A percentile compares a stretch with the other conserved stretches of the same genome.
Conservation (phyloP, 768 basidiomycete genomes). For the Piloderma croceum region DNA sequence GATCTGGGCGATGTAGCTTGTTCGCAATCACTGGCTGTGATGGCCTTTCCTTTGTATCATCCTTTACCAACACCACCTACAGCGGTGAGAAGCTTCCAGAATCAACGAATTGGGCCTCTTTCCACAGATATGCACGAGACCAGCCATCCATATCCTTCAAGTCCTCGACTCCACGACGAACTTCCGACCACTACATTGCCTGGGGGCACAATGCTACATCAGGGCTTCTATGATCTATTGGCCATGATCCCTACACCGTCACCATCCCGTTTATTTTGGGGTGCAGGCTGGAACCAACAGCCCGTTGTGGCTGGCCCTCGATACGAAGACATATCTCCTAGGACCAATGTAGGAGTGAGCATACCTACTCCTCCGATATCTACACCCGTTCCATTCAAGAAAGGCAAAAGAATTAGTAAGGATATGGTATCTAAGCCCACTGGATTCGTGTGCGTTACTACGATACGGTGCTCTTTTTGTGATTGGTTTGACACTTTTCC, state of each 20-base stretch:
- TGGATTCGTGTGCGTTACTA: conserved; percentile 77
- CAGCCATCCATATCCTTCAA: conserved; percentile 33
- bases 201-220: conserved; percentile 72
- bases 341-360: conserved; percentile 15
- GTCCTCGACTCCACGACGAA: conserved; percentile 38
- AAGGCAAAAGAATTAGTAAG: conserved; percentile 69
- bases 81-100: no score
- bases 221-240: conserved; percentile 85
- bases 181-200: conserved; percentile 53
- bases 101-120: no score
- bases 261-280: conserved; percentile 62
- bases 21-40: no score
- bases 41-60: no score
- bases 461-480: conserved; percentile 7
- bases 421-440: conserved; percentile 85
- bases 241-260: conserved; percentile 69
- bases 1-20: no score
- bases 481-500: conserved; percentile 20
- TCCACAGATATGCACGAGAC: no score
- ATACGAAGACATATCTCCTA: conserved; percentile 52
- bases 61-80: no score
- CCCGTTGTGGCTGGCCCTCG: conserved; percentile 55
- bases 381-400: conserved; percentile 35
- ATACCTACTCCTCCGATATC: conserved; percentile 28
- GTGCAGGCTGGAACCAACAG: conserved; percentile 31